Evolutionary conservation across 1,284 basidiomycete species (phyloP).

Genomic region (Ustilago nuda): DNA sequence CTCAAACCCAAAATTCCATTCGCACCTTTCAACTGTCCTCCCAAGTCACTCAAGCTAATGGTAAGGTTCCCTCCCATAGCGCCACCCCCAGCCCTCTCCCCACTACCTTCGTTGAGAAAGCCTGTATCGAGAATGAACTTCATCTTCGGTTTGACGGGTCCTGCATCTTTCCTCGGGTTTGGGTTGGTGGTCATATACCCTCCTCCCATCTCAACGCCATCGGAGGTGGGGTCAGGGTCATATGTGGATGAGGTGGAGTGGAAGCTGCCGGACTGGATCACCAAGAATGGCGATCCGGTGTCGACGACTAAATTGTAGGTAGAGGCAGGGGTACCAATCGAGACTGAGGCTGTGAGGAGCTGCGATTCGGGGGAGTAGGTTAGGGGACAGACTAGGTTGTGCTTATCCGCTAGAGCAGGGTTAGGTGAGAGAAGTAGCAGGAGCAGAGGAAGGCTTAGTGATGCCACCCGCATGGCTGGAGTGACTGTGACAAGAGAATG

Average conservation of each 20-base stretch:
- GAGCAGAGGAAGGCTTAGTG: not conserved
- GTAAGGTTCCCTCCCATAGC: constrained; percentile 13
- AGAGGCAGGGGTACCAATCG: constrained; percentile 14
- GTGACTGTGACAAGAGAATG: too few relatives aligned
- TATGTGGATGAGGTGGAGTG: constrained; percentile 1
- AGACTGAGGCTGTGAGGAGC: constrained; percentile 26
- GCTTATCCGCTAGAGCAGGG: constrained; percentile 3
- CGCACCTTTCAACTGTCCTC: not conserved
- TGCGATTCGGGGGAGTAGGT: constrained; percentile 9
- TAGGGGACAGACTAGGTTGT: constrained; percentile 21
- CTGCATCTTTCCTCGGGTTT: not conserved
- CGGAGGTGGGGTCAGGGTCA: not conserved
- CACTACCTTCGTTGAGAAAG: constrained; percentile 9
- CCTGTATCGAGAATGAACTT: constrained; percentile 23
- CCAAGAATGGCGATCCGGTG: constrained; percentile 39
- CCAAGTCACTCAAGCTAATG: constrained; percentile 24
- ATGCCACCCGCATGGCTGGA: not conserved
- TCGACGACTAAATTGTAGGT: constrained; percentile 38
- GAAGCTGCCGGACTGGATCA: constrained; percentile 11
- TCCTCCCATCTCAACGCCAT: not conserved
- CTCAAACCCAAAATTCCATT: constrained; percentile 38
- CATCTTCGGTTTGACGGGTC: constrained; percentile 14
- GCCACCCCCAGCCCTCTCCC: constrained; percentile 9
- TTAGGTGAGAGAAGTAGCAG: not conserved
- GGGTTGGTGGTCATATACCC: constrained; percentile 26